Conservation (phyloP, 2,329 filamentous ascomycete genomes). For the Fusarium sp. region DNA sequence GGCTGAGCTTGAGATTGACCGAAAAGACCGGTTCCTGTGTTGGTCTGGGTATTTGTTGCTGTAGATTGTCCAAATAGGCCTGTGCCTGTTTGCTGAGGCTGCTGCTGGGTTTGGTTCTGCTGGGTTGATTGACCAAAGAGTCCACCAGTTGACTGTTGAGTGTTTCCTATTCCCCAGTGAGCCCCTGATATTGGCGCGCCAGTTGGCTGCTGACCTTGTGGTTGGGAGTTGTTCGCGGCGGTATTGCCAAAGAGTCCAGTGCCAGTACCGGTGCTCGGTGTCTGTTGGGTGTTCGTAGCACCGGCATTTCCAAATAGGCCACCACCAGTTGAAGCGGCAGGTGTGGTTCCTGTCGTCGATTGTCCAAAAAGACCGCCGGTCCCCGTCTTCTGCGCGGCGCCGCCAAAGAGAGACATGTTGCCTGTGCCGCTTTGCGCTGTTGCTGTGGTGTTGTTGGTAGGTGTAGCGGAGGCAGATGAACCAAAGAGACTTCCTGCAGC, state of each 20-base stretch:
- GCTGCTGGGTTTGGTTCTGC: constrained; percentile 28
- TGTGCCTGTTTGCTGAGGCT: constrained; percentile 42
- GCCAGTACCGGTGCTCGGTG: constrained; percentile 35
- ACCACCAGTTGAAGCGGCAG: constrained; percentile 39
- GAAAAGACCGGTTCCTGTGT: constrained; percentile 49
- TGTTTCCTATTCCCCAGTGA: constrained; percentile 38
- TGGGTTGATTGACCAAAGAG: constrained; percentile 45
- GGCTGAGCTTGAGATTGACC: constrained; percentile 52
- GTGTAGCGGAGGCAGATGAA: constrained; percentile 38
- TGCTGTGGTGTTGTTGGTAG: constrained; percentile 44
- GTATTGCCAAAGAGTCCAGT: constrained; percentile 50
- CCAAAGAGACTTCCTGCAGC: constrained; percentile 54
- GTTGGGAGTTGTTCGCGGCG: constrained; percentile 37
- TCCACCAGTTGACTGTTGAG: constrained; percentile 35
- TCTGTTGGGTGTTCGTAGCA: constrained; percentile 46
- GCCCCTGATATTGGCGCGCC: constrained; percentile 24
- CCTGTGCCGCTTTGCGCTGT: constrained; percentile 40
- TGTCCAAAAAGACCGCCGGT: constrained; percentile 49
- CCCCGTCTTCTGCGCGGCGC: constrained; percentile 42
- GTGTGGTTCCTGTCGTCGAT: constrained; percentile 38
- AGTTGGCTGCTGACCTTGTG: constrained; percentile 39
- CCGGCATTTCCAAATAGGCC: constrained; percentile 50
- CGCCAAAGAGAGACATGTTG: constrained; percentile 49
- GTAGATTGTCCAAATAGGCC: constrained; percentile 48
- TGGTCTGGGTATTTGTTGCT: constrained; percentile 35